Percentiles rank a stretch among this genome's conserved stretches.
Evolutionary conservation across 1,284 basidiomycete species (phyloP).

Genomic region (Ganoderma sp.): DNA sequence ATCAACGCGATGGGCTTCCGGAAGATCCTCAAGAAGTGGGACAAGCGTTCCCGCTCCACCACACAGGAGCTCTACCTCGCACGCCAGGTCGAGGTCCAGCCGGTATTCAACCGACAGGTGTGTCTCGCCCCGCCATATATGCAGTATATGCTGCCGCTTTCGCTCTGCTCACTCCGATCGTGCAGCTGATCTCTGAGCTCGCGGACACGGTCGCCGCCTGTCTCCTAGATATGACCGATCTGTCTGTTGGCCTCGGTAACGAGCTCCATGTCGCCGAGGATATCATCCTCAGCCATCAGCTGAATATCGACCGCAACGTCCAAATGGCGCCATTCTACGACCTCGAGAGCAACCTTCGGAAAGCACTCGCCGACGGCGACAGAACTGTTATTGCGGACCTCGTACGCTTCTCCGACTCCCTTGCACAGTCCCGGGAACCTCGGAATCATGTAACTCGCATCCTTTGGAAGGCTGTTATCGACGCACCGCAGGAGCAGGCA

Average conservation of each 20-base stretch:
- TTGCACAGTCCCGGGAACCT: conserved; percentile 62
- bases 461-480: conserved; percentile 89
- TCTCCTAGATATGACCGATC: conserved; percentile 89
- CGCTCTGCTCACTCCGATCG: not conserved
- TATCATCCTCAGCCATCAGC: conserved; percentile 71
- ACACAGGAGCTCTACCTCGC: conserved; percentile 97
- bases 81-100: conserved; percentile 97
- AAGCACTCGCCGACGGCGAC: conserved; percentile 71
- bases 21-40: conserved; percentile 99
- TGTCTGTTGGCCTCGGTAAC: conserved; percentile 75
- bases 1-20: conserved; percentile 98
- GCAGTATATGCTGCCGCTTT: not conserved
- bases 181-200: conserved; percentile 90
- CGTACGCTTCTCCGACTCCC: conserved; percentile 72
- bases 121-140: conserved; percentile 32
- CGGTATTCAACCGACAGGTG: conserved; percentile 95
- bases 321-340: conserved; percentile 82
- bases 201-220: conserved; percentile 95
- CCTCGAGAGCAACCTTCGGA: conserved; percentile 84
- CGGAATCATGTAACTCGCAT: conserved; percentile 81
- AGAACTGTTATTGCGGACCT: conserved; percentile 69
- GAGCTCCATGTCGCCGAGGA: conserved; percentile 59
- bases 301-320: conserved; percentile 65
- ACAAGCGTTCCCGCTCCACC: conserved; percentile 93
- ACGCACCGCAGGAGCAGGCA: conserved; percentile 74